Evolutionary conservation across 164 flowering plant species (phyloP).

Genomic region (Taxillus chinensis): DNA sequence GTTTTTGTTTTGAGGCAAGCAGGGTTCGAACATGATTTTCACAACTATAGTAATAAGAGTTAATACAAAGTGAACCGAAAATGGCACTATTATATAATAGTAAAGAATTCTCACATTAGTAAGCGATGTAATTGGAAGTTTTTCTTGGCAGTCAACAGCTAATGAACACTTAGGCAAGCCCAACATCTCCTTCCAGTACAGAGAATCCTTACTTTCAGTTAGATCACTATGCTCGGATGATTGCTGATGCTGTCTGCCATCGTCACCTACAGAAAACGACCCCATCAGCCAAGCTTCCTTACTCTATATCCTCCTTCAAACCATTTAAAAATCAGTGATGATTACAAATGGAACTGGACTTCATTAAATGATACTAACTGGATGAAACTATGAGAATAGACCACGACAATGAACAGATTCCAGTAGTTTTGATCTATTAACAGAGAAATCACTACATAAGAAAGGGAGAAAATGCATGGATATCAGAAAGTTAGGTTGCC

Average conservation of each 20-base stretch:
- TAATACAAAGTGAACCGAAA: no score
- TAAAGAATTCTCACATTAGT: slow-evolving; percentile 25
- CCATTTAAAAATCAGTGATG: background rate
- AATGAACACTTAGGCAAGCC: slow-evolving; percentile 21
- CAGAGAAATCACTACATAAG: background rate
- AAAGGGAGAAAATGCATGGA: background rate
- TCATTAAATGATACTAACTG: no score
- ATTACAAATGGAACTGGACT: background rate
- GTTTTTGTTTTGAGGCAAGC: no score
- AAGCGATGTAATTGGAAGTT: slow-evolving; percentile 6
- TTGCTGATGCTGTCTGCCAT: slow-evolving; percentile 16
- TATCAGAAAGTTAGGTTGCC: background rate
- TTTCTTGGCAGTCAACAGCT: slow-evolving; percentile 16
- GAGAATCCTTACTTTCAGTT: slow-evolving; percentile 20
- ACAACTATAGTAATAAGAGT: no score
- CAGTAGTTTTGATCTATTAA: background rate
- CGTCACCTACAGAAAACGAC: slow-evolving; percentile 25
- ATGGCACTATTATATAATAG: background rate
- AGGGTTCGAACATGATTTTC: no score
- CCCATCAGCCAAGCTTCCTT: slow-evolving; percentile 1
- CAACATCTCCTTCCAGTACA: slow-evolving; percentile 47
- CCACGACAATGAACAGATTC: background rate
- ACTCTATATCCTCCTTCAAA: background rate
- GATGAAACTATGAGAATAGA: background rate
- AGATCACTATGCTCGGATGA: slow-evolving; percentile 8